Base-by-base conservation (phyloP, 257 asterid genomes). In the Nicotiana tomentosiformis region DNA sequence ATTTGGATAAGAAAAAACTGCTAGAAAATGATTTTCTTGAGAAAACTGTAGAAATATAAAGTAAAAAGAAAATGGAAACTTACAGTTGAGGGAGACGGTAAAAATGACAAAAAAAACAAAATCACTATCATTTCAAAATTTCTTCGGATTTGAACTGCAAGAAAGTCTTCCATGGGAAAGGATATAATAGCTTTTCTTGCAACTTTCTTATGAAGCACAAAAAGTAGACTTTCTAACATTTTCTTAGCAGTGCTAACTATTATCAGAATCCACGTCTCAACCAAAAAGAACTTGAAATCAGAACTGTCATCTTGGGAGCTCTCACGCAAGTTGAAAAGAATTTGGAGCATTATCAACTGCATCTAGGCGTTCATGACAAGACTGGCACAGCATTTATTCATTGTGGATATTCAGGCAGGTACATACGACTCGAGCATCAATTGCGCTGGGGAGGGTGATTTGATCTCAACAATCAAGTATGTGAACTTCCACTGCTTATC, bases 341-440 rank as follows among this genome's bases (percentile, higher is more conserved):
- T 23, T 51, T 2, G 56, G 64, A 49, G 64, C 10, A 26, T 7
- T 51, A 76, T 51, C 64, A 14, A 76, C 64, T 51, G 80, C 80
- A 51, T 76, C 64, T 60, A 53, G 62, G 2, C 5, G 10, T 14
- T 8, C 26, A 51, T 29, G 17, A 39, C 37, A 72, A 26, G 61
- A 20, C 29, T 8, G 26, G 17, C 64, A 76, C 12, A 7, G 15
- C 53, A 51, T 23, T 30, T 74, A 29, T 26, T 74, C 7, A 0
- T 32, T 2, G 64, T 74, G 58, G 64, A 26, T 29, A 39, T 85
- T 92, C 88, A 94, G 46, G 98, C 98, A 1, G 98, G 98, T 49
- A 96, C 91, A 76, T 94, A 96, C 10, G 99, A 96, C 92, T 96
- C 98, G 83, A 96, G 97, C 93, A 94, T 90, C 83, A 96, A 87